Evolutionary conservation across 1,284 basidiomycete species (phyloP).

Genomic region (Calocybe gambosa): DNA sequence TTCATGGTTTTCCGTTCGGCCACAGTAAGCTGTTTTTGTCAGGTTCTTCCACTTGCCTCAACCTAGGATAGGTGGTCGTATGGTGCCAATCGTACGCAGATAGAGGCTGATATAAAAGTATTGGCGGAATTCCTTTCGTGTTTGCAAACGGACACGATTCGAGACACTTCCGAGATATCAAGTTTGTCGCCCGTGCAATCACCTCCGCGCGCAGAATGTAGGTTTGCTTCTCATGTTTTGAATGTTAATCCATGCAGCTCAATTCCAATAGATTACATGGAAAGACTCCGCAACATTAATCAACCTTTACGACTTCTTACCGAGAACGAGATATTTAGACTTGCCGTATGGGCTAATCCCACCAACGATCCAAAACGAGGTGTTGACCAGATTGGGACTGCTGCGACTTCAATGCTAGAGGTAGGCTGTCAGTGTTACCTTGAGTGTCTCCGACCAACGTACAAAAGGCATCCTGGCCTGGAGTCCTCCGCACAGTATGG

Average conservation of each 20-base stretch:
- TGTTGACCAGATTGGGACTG: slow-evolving; percentile 47
- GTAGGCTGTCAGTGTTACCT: slow-evolving; percentile 30
- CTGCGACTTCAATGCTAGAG: slow-evolving; percentile 56
- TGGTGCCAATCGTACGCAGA: slow-evolving; percentile 86
- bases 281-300: slow-evolving; percentile 58
- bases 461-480: slow-evolving; percentile 62
- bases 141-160: slow-evolving; percentile 69
- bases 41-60: background rate
- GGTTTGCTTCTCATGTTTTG: slow-evolving; percentile 16
- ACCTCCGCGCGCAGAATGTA: slow-evolving; percentile 40
- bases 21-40: slow-evolving; percentile 56
- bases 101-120: slow-evolving; percentile 84
- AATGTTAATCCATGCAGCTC: background rate
- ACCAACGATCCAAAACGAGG: slow-evolving; percentile 70
- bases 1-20: slow-evolving; percentile 88
- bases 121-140: slow-evolving; percentile 79
- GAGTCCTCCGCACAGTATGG: slow-evolving; percentile 75
- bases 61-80: slow-evolving; percentile 75
- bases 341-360: slow-evolving; percentile 91
- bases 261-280: slow-evolving; percentile 44
- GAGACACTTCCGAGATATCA: slow-evolving; percentile 61
- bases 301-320: slow-evolving; percentile 76
- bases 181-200: slow-evolving; percentile 58
- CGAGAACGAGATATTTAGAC: slow-evolving; percentile 84
- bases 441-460: background rate